These are phyloP conservation scores for Chlamydomonas reinhardtii DNA, from an alignment of 163 green algal species.

Conservation along the genomic window DNA sequence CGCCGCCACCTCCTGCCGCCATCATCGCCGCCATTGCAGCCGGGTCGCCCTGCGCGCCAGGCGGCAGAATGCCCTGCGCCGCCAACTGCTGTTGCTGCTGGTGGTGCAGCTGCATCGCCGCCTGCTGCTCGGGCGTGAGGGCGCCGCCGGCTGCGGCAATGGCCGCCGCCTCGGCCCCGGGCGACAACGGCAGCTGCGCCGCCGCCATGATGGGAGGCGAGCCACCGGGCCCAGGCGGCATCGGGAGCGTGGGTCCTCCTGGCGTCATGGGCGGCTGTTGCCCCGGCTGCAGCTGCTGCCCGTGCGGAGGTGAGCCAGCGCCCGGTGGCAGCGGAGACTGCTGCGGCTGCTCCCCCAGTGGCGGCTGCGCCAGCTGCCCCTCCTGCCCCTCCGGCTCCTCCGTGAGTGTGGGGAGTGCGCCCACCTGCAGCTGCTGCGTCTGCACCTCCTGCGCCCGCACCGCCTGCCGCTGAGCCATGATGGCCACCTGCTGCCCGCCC, in stretches of 20 bases:
- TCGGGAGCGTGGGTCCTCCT: too few relatives aligned
- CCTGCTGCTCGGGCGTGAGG: too few relatives aligned
- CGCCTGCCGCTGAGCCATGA: conserved; percentile 1
- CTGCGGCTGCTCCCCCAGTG: not conserved
- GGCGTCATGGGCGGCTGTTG: not conserved
- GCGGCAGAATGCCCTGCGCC: too few relatives aligned
- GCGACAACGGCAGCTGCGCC: too few relatives aligned
- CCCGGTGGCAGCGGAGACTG: conserved; percentile 12
- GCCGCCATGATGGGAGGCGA: too few relatives aligned
- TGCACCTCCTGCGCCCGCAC: conserved; percentile 14
- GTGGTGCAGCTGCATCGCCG: too few relatives aligned
- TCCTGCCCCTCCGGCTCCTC: conserved; percentile 24
- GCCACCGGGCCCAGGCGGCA: too few relatives aligned
- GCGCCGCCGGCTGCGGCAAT: too few relatives aligned
- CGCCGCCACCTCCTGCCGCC: not conserved
- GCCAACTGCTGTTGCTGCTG: too few relatives aligned
- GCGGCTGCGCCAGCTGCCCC: not conserved
- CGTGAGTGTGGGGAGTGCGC: conserved; percentile 30
- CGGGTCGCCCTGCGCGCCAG: too few relatives aligned
- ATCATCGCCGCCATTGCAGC: too few relatives aligned
- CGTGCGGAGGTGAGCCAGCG: not conserved
- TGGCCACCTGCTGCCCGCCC: conserved; percentile 34
- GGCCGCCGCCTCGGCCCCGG: too few relatives aligned
- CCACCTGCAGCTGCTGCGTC: conserved; percentile 30
- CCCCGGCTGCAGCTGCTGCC: not conserved